Base-by-base conservation (phyloP, 306 rosid genomes). In the Gastrolobium villosum region DNA sequence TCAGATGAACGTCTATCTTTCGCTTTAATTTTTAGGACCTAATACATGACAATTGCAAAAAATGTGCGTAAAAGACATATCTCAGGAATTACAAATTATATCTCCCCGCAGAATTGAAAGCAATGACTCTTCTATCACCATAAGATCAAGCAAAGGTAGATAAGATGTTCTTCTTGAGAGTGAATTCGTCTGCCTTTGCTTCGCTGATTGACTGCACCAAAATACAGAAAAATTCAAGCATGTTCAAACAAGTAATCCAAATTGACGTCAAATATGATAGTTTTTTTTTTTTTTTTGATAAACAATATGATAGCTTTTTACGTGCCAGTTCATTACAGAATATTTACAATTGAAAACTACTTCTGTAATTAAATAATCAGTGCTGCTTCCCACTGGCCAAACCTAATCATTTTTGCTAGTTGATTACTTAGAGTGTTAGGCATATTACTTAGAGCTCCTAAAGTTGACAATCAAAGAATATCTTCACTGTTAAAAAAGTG, bases 131-230 rank as follows among this genome's bases (percentile, higher is more conserved):
- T 64, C 57, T 37, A 55, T 15, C 68, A 57, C 70, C 84, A 6
- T 84, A 65, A 49, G 75, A 88, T 76, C 90, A 90, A 70, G 81
- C 78, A 54, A 89, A 95, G 74, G 87, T 77, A 32, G 89, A 87
- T 40, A 95, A 86, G 56, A 95, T 83, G 85, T 93, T 91, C 94
- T 85, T 95, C 97, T 93, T 95, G 46, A 91, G 88, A 59, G 87
- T 86, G 76, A 95, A 83, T 74, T 92, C 97, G 79, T 95, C 99
- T 8, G 96, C 93, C 89, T 92, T 95, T 4, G 82, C 79, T 39
- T 94, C 90, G 93, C 88, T 91, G 76, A 94, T 83, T 49, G 96
- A 78, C 98, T 95, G 96, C 80, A 62, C 7, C 55, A 53, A 36
- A 65, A 64, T 46, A 70, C 48, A 65, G 28, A 70, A 32, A 49